A percentile compares a stretch with the other conserved stretches of the same genome.
phyloP scores from a whole-genome alignment of 352 stramenopile genomes.

The Globisporangium cylindrosporum region DNA sequence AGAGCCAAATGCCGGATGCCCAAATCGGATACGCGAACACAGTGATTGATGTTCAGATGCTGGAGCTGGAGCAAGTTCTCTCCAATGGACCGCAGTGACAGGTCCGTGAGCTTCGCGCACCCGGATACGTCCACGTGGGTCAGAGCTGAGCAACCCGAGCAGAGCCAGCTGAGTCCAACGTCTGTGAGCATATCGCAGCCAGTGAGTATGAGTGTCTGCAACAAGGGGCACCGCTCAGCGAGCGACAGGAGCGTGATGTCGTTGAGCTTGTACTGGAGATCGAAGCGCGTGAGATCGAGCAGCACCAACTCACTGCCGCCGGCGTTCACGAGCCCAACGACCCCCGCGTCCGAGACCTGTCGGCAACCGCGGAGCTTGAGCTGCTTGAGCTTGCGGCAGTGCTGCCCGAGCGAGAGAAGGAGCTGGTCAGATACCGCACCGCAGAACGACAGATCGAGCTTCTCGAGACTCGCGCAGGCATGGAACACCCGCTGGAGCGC shows the following conservation, averaged over 20 bases:
- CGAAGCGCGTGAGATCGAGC: constrained; percentile 83
- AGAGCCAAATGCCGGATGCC: constrained; percentile 47
- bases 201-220: constrained; percentile 57
- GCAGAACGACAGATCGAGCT: constrained; percentile 82
- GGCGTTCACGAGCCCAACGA: constrained; percentile 74
- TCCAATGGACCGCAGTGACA: constrained; percentile 77
- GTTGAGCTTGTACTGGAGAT: constrained; percentile 90
- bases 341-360: constrained; percentile 82
- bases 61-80: constrained; percentile 69
- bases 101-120: constrained; percentile 88
- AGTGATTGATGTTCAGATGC: constrained; percentile 44
- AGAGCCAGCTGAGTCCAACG: constrained; percentile 91
- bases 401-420: constrained; percentile 64
- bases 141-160: constrained; percentile 73
- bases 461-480: constrained; percentile 60
- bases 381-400: constrained; percentile 52
- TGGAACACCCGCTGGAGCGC: constrained; percentile 82
- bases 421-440: constrained; percentile 74
- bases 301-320: constrained; percentile 55
- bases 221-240: constrained; percentile 46
- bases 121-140: constrained; percentile 78
- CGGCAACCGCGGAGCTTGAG: constrained; percentile 82
- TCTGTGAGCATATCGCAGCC: constrained; percentile 91
- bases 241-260: constrained; percentile 89
- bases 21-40: constrained; percentile 47